Conservation (phyloP, 2,329 filamentous ascomycete genomes). For the Monosporascus sp. region DNA sequence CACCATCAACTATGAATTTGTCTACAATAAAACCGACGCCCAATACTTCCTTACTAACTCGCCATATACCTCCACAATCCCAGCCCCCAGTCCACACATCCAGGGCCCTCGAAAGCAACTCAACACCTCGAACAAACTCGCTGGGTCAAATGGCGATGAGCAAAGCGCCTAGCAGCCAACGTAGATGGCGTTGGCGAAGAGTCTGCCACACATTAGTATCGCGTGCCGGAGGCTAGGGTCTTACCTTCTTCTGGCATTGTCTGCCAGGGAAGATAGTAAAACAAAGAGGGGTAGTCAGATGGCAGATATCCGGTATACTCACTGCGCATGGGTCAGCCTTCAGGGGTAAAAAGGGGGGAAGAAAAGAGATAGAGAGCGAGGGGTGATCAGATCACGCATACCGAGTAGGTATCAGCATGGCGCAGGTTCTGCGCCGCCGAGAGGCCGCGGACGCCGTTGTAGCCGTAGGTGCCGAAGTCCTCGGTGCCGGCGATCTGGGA, state of each 20-base stretch:
- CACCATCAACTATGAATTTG: no score
- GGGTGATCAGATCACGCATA: no score
- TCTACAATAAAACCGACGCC: no score
- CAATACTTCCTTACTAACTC: no score
- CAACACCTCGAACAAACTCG: background rate
- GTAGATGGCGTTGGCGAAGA: constrained; percentile 30
- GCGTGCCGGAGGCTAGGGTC: no score
- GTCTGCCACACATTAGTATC: background rate
- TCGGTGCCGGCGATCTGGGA: constrained; percentile 51
- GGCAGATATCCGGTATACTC: no score
- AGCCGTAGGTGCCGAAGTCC: constrained; percentile 40
- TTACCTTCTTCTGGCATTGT: no score
- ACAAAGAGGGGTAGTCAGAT: constrained; percentile 4
- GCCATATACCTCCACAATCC: no score
- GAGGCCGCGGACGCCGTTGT: constrained; percentile 45
- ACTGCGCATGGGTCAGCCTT: no score
- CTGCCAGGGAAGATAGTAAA: constrained; percentile 7
- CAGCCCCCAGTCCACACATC: no score
- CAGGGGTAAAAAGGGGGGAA: no score
- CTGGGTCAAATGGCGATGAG: background rate
- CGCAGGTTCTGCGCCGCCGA: constrained; percentile 43
- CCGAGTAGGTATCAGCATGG: constrained; percentile 56
- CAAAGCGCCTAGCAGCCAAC: constrained; percentile 30
- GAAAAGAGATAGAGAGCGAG: no score
- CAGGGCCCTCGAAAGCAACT: background rate